phyloP scores from a whole-genome alignment of 768 basidiomycete genomes.

The Grammothele lineata region DNA sequence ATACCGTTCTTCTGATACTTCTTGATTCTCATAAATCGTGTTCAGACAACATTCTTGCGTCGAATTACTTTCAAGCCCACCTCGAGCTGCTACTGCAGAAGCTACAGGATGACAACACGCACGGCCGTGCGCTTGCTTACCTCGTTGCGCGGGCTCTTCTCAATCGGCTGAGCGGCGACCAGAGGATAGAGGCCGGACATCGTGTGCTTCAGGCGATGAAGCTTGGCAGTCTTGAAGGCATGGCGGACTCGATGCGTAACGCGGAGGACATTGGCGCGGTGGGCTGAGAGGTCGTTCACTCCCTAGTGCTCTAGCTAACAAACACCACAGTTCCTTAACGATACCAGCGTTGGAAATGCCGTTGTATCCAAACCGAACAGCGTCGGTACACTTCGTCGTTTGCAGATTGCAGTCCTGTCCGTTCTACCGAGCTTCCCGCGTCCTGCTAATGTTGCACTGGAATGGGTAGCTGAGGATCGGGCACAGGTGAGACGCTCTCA shows the following conservation, averaged over 20 bases:
- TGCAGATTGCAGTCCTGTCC: constrained; percentile 56
- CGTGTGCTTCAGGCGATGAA: constrained; percentile 44
- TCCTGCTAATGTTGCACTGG: constrained; percentile 37
- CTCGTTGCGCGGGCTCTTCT: constrained; percentile 64
- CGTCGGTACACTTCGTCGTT: constrained; percentile 46
- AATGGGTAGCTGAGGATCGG: constrained; percentile 57
- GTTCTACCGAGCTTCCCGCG: constrained; percentile 45
- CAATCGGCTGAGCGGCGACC: constrained; percentile 48
- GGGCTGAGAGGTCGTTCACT: too few relatives aligned
- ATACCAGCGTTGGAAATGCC: constrained; percentile 41
- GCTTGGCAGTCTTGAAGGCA: constrained; percentile 39
- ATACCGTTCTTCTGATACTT: constrained; percentile 7
- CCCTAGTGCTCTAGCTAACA: too few relatives aligned
- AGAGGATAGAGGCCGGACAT: constrained; percentile 52
- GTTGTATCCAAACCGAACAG: constrained; percentile 60
- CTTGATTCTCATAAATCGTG: background rate
- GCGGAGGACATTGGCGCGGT: constrained; percentile 25
- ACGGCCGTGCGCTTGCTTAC: constrained; percentile 54
- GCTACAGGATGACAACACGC: constrained; percentile 43
- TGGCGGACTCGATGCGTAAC: constrained; percentile 34
- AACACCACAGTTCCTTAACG: constrained; percentile 45
- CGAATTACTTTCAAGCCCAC: constrained; percentile 39
- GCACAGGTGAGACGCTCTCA: too few relatives aligned
- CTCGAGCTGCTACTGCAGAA: constrained; percentile 48
- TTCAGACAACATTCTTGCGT: constrained; percentile 56